phyloP scores from a whole-genome alignment of 257 asterid species.

The Nicotiana tomentosiformis region DNA sequence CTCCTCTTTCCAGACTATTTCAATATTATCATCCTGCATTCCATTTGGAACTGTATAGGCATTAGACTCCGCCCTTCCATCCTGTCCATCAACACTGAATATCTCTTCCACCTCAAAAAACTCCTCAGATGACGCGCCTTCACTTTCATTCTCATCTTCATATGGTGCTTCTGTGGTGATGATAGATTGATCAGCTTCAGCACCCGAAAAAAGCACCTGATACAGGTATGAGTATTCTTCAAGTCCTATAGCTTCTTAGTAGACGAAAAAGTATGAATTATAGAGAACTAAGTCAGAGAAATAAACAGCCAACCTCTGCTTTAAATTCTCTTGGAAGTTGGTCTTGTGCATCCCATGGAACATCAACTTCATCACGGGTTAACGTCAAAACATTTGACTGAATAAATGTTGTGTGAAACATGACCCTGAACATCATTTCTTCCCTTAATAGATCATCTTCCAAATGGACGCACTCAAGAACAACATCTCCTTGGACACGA shows the following conservation, averaged over 20 bases:
- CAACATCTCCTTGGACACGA: constrained; percentile 87
- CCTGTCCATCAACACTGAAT: constrained; percentile 67
- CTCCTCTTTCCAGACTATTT: constrained; percentile 44
- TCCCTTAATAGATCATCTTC: constrained; percentile 80
- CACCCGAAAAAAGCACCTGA: constrained; percentile 90
- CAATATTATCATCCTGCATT: constrained; percentile 32
- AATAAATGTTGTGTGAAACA: constrained; percentile 91
- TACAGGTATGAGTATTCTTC: constrained; percentile 36
- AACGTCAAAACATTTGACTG: constrained; percentile 69
- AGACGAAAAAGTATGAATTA: constrained; percentile 7
- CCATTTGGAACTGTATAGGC: constrained; percentile 30
- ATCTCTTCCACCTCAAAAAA: constrained; percentile 97
- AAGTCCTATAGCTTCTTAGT: constrained; percentile 29
- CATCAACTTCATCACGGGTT: constrained; percentile 85
- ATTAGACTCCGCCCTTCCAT: constrained; percentile 54
- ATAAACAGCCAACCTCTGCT: constrained; percentile 66
- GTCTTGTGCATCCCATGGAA: constrained; percentile 78
- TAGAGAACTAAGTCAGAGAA: constrained; percentile 24
- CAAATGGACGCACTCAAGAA: constrained; percentile 87
- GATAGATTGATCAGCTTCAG: constrained; percentile 60
- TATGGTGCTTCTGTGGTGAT: constrained; percentile 39
- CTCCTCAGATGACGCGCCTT: constrained; percentile 68
- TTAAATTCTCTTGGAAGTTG: constrained; percentile 70
- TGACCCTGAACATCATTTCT: constrained; percentile 78
- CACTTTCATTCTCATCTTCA: constrained; percentile 64